Evolutionary conservation across 2,329 filamentous ascomycete species (phyloP), one percentile per base, ranked within the genome.

Genomic region (Sclerotinia nivalis): DNA sequence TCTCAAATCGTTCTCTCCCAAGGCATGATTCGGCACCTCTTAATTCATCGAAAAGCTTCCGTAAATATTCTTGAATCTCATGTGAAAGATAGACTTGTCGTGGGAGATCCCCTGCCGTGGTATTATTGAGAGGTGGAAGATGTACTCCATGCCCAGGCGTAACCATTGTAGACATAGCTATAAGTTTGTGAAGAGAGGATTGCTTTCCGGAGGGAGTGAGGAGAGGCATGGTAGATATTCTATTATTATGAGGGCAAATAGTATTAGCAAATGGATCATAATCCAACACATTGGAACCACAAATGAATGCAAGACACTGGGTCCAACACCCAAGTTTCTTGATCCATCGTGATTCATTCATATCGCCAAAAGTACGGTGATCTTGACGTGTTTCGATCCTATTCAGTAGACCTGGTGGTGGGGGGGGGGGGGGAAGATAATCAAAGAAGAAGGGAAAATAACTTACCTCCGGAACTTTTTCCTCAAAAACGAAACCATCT

Each of bases 31-130:
- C 77, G 0, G 68, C 45, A 2, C 80, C 77, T 22, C 84, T 80
- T 47, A 87, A 72, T 0, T 80, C 76, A 47, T 84, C 77, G 75
- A 84, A 89, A 43, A 87, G 76, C 55, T 78, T 79, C 67, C 81
- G 78, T 31, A 89, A 77, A 66, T 84, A 82, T 43, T 80, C 82
- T 72, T 83, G 82, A 70, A 88, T 83, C 37, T 81, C 79, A 54
- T 83, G 81, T 69, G 81, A 86, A 54, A 87, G 77, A 60, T 83
- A 81, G 40, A 83, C 60, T 13, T 76, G 75, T 34, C 75, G 73
- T 4, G 61, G 25, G 9, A 75, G 71, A 20, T 73, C 66, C 22
- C 75, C 74, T 45, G 68, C 31, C 5, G 61, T 66, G 31, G 40
- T 43, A 43, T 52, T 66, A 31, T 66, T 66, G 28, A 65, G 50